Evolutionary conservation across 73 alveolate genomes (phyloP).

Genomic region (Tetrahymena malaccensis): DNA sequence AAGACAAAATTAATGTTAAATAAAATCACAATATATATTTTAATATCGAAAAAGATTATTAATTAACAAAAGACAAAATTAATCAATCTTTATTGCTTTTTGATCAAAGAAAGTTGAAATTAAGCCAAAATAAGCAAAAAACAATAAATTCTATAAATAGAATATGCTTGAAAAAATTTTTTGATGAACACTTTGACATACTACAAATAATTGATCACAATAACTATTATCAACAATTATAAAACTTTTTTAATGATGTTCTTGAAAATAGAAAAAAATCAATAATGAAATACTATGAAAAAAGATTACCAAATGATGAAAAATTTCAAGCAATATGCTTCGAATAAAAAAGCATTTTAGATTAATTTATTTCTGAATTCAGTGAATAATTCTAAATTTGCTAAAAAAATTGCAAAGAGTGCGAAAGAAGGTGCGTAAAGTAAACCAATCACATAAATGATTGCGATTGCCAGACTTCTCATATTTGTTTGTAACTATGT

Average conservation of each 20-base stretch:
- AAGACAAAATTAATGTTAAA: not conserved
- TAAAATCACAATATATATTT: not conserved
- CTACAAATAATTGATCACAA: not conserved
- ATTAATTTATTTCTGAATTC: not conserved
- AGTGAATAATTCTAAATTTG: not conserved
- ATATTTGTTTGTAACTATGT: not conserved
- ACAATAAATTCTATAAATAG: too few relatives aligned
- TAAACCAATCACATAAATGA: not conserved
- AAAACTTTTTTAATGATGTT: not conserved
- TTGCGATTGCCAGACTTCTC: not conserved
- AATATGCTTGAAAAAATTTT: not conserved
- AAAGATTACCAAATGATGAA: not conserved
- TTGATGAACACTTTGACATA: not conserved
- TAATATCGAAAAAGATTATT: not conserved
- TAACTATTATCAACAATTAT: not conserved
- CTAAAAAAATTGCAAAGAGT: not conserved
- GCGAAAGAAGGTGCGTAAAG: not conserved
- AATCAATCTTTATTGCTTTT: too few relatives aligned
- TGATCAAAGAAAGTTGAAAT: too few relatives aligned
- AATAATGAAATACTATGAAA: not conserved
- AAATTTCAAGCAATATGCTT: not conserved
- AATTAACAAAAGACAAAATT: too few relatives aligned
- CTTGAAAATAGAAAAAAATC: not conserved
- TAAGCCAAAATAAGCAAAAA: too few relatives aligned
- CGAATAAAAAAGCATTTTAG: not conserved